Evolutionary conservation across 148 eudicot species (phyloP).

Genomic region (Camellia lanceoleosa): DNA sequence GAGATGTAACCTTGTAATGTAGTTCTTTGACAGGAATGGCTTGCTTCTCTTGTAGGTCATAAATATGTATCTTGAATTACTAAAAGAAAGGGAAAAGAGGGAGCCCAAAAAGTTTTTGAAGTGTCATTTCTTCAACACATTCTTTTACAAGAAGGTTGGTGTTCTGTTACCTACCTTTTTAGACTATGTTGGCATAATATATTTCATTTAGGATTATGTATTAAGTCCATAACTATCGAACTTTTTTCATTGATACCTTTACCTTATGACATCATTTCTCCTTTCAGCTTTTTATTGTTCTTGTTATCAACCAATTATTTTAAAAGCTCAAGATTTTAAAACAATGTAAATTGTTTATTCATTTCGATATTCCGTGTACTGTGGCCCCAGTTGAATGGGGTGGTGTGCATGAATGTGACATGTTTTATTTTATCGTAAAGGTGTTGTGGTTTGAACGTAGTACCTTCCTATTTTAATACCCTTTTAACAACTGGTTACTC

Average conservation of each 20-base stretch:
- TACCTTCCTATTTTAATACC: neutral
- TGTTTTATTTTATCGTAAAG: neutral
- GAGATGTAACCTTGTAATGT: constrained; percentile 8
- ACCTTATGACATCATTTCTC: neutral
- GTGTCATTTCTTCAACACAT: constrained; percentile 96
- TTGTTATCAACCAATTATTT: neutral
- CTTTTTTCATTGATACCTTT: neutral
- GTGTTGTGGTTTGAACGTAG: neutral
- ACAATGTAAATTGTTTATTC: neutral
- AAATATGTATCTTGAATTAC: constrained; percentile 72
- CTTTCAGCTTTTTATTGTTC: neutral
- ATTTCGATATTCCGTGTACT: neutral
- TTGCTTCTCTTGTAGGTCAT: constrained; percentile 61
- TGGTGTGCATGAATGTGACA: neutral
- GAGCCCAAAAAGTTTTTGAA: constrained; percentile 79
- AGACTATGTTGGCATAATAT: neutral
- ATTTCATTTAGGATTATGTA: neutral
- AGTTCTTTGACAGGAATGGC: constrained; percentile 3
- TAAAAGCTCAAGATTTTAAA: neutral
- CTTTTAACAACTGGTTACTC: constrained; percentile 5
- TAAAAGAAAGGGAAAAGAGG: constrained; percentile 93
- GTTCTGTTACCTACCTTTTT: constrained; percentile 2
- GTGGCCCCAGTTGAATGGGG: neutral
- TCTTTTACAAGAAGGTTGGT: constrained; percentile 94
- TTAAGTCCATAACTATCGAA: neutral